A percentile compares a stretch with the other conserved stretches of the same genome.
phyloP scores from a whole-genome alignment of 2,329 filamentous ascomycete genomes.

The Dothistroma pini region DNA sequence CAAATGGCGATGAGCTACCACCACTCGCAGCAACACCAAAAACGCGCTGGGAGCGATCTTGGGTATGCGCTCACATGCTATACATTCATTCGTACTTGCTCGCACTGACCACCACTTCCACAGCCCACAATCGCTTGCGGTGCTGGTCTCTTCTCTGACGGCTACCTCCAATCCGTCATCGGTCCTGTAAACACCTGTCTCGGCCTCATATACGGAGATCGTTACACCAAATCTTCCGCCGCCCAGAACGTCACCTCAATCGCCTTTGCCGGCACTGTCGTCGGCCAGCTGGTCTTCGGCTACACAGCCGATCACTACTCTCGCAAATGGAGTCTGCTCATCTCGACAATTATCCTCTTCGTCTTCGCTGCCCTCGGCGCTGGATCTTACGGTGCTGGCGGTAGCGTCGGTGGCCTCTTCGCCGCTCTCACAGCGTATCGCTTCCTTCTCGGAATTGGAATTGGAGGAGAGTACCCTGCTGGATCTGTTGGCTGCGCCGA shows the following conservation, averaged over 20 bases:
- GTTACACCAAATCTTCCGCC: slow-evolving; percentile 67
- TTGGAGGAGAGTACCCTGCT: slow-evolving; percentile 67
- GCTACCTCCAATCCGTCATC: slow-evolving; percentile 89
- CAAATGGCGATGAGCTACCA: background rate
- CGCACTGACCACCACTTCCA: no score
- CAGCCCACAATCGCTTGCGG: slow-evolving; percentile 80
- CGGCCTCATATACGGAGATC: slow-evolving; percentile 60
- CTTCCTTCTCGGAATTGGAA: slow-evolving; percentile 64
- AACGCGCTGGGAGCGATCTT: background rate
- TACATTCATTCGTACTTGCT: no score
- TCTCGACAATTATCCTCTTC: slow-evolving; percentile 79
- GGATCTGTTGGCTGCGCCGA: slow-evolving; percentile 83
- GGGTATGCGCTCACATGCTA: background rate
- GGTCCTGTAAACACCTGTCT: slow-evolving; percentile 82
- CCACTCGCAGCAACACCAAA: background rate
- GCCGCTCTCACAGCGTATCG: slow-evolving; percentile 76
- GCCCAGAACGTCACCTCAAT: slow-evolving; percentile 75
- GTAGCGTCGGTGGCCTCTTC: slow-evolving; percentile 67
- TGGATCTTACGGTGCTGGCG: slow-evolving; percentile 70
- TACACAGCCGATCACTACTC: slow-evolving; percentile 81
- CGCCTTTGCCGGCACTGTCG: slow-evolving; percentile 74
- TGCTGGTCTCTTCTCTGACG: slow-evolving; percentile 85
- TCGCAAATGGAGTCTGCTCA: slow-evolving; percentile 73
- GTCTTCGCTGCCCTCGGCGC: slow-evolving; percentile 77
- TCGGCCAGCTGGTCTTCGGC: slow-evolving; percentile 78